phyloP scores from a whole-genome alignment of 306 rosid species.

The Cucumis cinereus region DNA sequence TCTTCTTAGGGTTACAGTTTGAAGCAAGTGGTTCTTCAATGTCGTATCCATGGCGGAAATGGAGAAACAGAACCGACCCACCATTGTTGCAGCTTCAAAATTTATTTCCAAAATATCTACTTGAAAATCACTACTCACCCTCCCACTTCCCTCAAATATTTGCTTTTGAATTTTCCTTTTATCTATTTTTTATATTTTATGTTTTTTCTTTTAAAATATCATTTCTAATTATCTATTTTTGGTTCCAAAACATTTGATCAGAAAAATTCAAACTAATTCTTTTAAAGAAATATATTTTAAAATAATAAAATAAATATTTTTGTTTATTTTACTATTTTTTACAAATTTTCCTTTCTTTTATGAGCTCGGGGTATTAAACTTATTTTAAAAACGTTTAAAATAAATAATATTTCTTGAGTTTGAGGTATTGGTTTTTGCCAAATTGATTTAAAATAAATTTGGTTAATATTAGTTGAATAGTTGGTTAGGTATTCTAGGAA shows the following conservation, averaged over 20 bases:
- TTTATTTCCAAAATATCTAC: not conserved
- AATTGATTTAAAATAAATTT: not conserved
- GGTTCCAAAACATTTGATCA: too few relatives aligned
- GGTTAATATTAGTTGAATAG: not conserved
- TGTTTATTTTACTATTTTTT: too few relatives aligned
- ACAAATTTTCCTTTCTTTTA: too few relatives aligned
- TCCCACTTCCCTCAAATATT: not conserved
- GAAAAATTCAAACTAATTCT: too few relatives aligned
- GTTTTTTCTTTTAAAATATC: too few relatives aligned
- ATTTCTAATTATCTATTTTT: too few relatives aligned
- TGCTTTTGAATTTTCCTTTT: not conserved
- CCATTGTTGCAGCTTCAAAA: not conserved
- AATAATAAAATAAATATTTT: too few relatives aligned
- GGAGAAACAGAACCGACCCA: not conserved
- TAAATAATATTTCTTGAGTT: too few relatives aligned
- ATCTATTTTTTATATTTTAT: too few relatives aligned
- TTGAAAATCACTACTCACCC: not conserved
- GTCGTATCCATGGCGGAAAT: conserved; percentile 5
- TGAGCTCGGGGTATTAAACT: too few relatives aligned
- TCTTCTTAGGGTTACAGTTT: not conserved
- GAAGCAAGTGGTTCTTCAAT: not conserved
- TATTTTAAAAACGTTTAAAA: too few relatives aligned
- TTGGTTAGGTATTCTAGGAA: not conserved
- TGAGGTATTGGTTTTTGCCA: not conserved
- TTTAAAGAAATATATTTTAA: too few relatives aligned